Percentiles rank a stretch among this genome's conserved stretches.
Evolutionary conservation across 495 filamentous ascomycete genomes (phyloP).

Genomic region (Darksidea phi): DNA sequence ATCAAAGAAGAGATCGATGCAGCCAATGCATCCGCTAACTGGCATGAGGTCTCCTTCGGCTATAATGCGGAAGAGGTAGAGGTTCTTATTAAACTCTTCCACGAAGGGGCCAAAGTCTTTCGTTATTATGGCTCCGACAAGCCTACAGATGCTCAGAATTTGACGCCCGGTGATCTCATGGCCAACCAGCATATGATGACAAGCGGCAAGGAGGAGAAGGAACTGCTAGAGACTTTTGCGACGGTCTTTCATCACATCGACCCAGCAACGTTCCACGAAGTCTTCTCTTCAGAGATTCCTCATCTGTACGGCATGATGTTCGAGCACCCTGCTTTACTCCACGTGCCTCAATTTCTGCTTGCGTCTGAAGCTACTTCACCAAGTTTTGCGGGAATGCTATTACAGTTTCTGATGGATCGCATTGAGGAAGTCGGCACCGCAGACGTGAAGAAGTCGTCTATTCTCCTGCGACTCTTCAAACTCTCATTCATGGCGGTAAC

Average conservation of each 20-base stretch:
- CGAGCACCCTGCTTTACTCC: conserved; percentile 87
- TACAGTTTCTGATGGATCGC: conserved; percentile 94
- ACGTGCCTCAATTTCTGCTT: conserved; percentile 96
- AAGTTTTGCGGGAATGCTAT: conserved; percentile 94
- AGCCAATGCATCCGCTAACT: conserved; percentile 78
- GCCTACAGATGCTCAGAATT: conserved; percentile 69
- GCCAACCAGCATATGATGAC: conserved; percentile 90
- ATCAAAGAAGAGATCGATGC: conserved; percentile 60
- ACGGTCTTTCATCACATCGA: conserved; percentile 99
- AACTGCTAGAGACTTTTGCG: conserved; percentile 94
- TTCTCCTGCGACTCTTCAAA: conserved; percentile 93
- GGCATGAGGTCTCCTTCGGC: conserved; percentile 92
- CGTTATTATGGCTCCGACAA: conserved; percentile 92
- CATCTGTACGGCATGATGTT: conserved; percentile 97
- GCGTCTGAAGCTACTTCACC: conserved; percentile 97
- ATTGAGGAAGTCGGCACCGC: conserved; percentile 92
- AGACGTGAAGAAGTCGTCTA: conserved; percentile 85
- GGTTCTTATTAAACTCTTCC: conserved; percentile 95
- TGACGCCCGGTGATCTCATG: conserved; percentile 82
- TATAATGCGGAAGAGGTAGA: conserved; percentile 97
- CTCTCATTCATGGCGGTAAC: conserved; percentile 99
- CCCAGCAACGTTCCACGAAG: conserved; percentile 96
- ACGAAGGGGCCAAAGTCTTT: conserved; percentile 93
- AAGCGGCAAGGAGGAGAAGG: conserved; percentile 93
- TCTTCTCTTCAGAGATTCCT: conserved; percentile 96